Evolutionary conservation across 345 rosid species (phyloP), one percentile per base, ranked within the genome.

Genomic region (Acer campestre): DNA sequence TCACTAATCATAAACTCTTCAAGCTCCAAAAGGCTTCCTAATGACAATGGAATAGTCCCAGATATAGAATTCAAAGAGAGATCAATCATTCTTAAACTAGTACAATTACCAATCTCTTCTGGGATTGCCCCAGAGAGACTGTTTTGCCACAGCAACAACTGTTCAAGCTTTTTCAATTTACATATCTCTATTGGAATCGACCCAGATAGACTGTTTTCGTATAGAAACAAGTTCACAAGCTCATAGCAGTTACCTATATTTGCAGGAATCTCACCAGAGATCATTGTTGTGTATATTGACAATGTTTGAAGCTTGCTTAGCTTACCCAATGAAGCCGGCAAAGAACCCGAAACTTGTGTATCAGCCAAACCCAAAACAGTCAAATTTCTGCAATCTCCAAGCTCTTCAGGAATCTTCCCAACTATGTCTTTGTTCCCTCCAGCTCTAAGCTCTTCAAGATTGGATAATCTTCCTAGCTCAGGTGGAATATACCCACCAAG

Each of bases 1-100:
- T 90, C 82, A 68, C 98, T 93, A 84, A 93, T 91, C 97, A 92
- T 89, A 71, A 96, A 91, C 83, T 91, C 97, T 80, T 92, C 87
- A 79, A 96, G 95, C 61, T 81, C 77, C 18, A 74, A 65, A 61
- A 96, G 89, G 69, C 79, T 73, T 17, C 98, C 99, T 20, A 92
- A 73, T 9, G 93, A 88, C 73, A 29, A 13, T 13, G 98, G 97
- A 18, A 96, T 82, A 0, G 90, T 81, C 38, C 98, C 99, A 59
- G 98, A 94, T 18, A 96, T 79, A n/a, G 86, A 88, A 77, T 96
- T 96, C 74, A 90, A 79, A 65, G 99, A 96, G 49, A 94, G 74
- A 81, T 96, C 98, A 62, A 96, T 80, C 89, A 89, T 88, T 70
- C 68, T 86, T 79, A 96, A 87, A 27, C 84, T 90, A 61, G 78